Conservation (phyloP, 108 stramenopile species). For the Skeletonema costatum region DNA sequence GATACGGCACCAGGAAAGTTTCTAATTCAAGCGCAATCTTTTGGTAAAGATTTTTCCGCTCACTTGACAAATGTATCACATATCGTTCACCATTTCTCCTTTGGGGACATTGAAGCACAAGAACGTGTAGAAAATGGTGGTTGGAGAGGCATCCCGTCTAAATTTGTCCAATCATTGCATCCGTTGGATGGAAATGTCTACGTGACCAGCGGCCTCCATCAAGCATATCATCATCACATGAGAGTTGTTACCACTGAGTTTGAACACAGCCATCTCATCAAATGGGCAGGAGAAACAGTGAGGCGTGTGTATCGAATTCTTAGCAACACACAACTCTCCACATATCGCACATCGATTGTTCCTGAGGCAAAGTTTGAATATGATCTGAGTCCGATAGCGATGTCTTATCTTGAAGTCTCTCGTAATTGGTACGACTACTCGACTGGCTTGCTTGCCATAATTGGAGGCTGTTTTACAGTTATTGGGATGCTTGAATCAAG, state of each 20-base stretch:
- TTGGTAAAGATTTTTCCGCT: conserved; percentile 83
- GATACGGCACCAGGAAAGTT: conserved; percentile 97
- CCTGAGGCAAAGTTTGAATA: conserved; percentile 86
- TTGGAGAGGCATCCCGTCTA: conserved; percentile 25
- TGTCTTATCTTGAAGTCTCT: conserved; percentile 57
- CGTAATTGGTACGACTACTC: conserved; percentile 93
- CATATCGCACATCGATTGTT: conserved; percentile 59
- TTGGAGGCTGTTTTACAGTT: conserved; percentile 96
- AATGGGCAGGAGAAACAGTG: conserved; percentile 11
- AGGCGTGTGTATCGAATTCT: conserved; percentile 67
- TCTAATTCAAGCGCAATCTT: conserved; percentile 86
- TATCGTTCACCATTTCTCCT: conserved; percentile 81
- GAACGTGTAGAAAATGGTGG: conserved; percentile 6
- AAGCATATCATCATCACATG: conserved; percentile 95
- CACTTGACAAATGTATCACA: conserved; percentile 91
- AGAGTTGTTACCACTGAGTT: conserved; percentile 87
- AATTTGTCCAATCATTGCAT: conserved; percentile 51
- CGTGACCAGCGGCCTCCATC: conserved; percentile 71
- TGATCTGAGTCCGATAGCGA: conserved; percentile 87
- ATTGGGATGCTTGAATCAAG: conserved; percentile 86
- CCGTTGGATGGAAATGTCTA: conserved; percentile 88
- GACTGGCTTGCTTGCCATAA: conserved; percentile 91
- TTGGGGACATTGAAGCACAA: conserved; percentile 66
- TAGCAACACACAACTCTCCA: conserved; percentile 70
- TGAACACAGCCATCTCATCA: conserved; percentile 22